phyloP scores from a whole-genome alignment of 2,329 filamentous ascomycete species.

The Fusarium duplospermum region DNA sequence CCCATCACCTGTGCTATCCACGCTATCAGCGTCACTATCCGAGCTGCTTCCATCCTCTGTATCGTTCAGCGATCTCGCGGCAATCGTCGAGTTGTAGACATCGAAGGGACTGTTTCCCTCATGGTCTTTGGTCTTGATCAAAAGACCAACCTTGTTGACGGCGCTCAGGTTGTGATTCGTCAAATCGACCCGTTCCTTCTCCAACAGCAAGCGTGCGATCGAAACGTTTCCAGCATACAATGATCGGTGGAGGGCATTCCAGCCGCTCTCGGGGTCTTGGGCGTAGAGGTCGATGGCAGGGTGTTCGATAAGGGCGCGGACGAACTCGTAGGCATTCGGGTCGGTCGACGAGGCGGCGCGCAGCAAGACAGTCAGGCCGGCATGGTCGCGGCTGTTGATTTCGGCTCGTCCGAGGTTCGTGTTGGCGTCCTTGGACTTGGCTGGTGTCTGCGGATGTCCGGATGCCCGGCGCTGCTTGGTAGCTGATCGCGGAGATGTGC shows the following conservation, averaged over 20 bases:
- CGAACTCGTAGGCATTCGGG: conserved; percentile 77
- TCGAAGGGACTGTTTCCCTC: conserved; percentile 97
- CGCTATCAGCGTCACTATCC: conserved; percentile 67
- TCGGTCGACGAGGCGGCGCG: conserved; percentile 83
- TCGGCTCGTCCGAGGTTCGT: conserved; percentile 68
- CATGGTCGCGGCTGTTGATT: conserved; percentile 85
- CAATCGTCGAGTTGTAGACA: conserved; percentile 88
- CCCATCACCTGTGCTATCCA: conserved; percentile 55
- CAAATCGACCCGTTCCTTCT: conserved; percentile 77
- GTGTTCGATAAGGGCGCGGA: conserved; percentile 82
- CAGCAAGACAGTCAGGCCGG: conserved; percentile 85
- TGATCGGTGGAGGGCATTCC: conserved; percentile 93
- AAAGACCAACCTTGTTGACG: conserved; percentile 72
- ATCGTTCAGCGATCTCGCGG: conserved; percentile 74
- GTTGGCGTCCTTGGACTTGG: conserved; percentile 58
- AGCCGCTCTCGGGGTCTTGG: conserved; percentile 92
- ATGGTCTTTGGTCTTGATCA: conserved; percentile 95
- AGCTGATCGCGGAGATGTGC: conserved; percentile 62
- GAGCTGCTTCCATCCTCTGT: conserved; percentile 59
- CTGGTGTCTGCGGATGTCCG: conserved; percentile 58
- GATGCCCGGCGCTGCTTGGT: conserved; percentile 65
- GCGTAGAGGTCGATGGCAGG: conserved; percentile 86
- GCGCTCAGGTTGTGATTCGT: conserved; percentile 69
- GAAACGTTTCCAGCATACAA: conserved; percentile 91
- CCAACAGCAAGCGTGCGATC: conserved; percentile 84